Evolutionary conservation across 2,329 filamentous ascomycete genomes (phyloP), one percentile per base, ranked within the genome.

Genomic region (Botryotinia narcissicola): DNA sequence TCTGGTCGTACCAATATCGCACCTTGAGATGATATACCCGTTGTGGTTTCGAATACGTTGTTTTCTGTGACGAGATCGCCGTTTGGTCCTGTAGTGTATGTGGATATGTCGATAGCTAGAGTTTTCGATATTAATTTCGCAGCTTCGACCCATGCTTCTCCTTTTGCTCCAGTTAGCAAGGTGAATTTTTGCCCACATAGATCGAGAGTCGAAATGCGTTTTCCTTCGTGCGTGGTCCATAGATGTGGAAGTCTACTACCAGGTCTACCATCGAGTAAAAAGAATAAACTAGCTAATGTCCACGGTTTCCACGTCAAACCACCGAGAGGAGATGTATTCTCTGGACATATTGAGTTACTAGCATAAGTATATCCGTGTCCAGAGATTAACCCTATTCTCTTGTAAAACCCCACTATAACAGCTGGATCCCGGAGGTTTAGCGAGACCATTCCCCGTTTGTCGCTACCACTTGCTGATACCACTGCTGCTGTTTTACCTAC

Each of bases 1-100:
- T 83, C 82, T 0, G 82, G 82, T 22, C 82, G 76, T 44, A 83
- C 74, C 14, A 83, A 76, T 29, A 79, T 74, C 5, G 80, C 80
- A 2, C 82, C 82, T 32, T 42, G 74, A 6, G 72, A 48, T 6
- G 79, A 79, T 40, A 82, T 78, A 1, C 80, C 78, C 25, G 81
- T 78, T 6, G 75, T 73, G 29, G 73, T 73, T 71, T 80, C 78
- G 40, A 73, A 80, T 32, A 40, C 51, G 10, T 75, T 48, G 6
- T 75, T 74, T 14, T 69, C 40, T 61, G 67, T 74, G 18, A 75
- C 46, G 4, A 78, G 51, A n/a, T 76, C 73, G 0, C 73, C 75
- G 5, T 48, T 70, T 22, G 70, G 73, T 12, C 74, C 77, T n/a
- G 72, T 54, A n/a, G 61, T 25, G 75, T 81, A 78, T 3, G 64